Conservation (phyloP, 2,329 filamentous ascomycete genomes). For the Myotisia sp. region DNA sequence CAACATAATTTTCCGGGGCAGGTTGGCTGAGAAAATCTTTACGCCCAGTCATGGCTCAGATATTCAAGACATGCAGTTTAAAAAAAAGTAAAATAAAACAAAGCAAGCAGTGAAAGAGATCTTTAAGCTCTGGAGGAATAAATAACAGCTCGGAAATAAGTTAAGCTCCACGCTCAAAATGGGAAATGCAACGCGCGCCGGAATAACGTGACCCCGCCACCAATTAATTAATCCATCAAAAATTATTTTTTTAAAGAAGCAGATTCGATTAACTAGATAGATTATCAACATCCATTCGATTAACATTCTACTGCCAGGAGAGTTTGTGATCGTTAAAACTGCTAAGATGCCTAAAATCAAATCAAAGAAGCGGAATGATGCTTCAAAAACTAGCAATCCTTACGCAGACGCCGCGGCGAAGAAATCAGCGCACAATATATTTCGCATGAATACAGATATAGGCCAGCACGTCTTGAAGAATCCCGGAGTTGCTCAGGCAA, state of each 20-base stretch:
- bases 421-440: constrained; percentile 60
- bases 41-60: constrained; percentile 41
- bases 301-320: background rate
- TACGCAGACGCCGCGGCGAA: constrained; percentile 34
- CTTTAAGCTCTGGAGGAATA: constrained; percentile 40
- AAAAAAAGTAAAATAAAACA: too few relatives aligned
- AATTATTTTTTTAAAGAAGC: too few relatives aligned
- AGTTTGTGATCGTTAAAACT: background rate
- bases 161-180: too few relatives aligned
- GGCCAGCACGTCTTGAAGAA: constrained; percentile 91
- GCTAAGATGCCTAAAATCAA: constrained; percentile 40
- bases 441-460: constrained; percentile 91
- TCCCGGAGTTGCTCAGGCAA: constrained; percentile 66
- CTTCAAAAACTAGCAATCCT: constrained; percentile 25
- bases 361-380: constrained; percentile 39
- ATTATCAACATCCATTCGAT: background rate
- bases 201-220: background rate
- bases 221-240: background rate
- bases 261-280: background rate
- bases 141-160: constrained; percentile 40
- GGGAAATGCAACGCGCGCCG: background rate
- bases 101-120: too few relatives aligned
- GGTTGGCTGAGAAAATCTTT: constrained; percentile 84
- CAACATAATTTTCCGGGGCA: constrained; percentile 77
- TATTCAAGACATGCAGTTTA: background rate